Evolutionary conservation across 2,329 filamentous ascomycete species (phyloP).

Genomic region (Metarhizium robertsii): DNA sequence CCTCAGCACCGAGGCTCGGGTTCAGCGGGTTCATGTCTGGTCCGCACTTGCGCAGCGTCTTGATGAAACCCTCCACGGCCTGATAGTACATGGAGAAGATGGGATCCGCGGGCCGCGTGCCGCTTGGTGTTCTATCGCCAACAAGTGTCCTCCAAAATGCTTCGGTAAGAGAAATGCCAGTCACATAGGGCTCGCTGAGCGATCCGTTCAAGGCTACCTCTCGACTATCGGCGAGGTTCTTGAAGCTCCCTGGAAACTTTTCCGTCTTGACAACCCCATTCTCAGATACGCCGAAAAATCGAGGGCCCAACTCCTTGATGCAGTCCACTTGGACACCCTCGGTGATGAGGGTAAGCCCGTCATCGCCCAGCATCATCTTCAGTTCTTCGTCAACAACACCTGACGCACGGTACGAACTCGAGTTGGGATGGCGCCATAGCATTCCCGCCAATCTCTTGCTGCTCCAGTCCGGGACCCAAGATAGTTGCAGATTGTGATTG

Average conservation of each 20-base stretch:
- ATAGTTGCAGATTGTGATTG: neutral
- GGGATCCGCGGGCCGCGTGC: neutral
- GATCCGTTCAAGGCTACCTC: neutral
- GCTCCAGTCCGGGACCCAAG: neutral
- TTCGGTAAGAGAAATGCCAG: neutral
- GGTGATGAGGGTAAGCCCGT: neutral
- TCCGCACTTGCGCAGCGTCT: neutral
- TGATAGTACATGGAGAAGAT: neutral
- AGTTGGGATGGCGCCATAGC: neutral
- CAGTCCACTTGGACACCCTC: neutral
- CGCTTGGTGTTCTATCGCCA: neutral
- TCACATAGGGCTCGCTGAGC: neutral
- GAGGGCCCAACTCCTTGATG: neutral
- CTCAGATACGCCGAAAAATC: neutral
- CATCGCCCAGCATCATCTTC: neutral
- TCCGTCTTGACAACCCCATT: neutral
- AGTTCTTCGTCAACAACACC: neutral
- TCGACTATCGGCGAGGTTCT: neutral
- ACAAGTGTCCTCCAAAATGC: neutral
- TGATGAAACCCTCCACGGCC: neutral
- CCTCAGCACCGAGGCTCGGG: neutral
- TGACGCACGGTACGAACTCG: neutral
- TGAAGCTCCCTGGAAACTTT: neutral
- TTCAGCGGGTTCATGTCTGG: neutral
- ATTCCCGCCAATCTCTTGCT: neutral